A percentile compares a stretch with the other conserved stretches of the same genome.
Conservation (phyloP, 331 rosid species). For the Stylosanthes scabra region DNA sequence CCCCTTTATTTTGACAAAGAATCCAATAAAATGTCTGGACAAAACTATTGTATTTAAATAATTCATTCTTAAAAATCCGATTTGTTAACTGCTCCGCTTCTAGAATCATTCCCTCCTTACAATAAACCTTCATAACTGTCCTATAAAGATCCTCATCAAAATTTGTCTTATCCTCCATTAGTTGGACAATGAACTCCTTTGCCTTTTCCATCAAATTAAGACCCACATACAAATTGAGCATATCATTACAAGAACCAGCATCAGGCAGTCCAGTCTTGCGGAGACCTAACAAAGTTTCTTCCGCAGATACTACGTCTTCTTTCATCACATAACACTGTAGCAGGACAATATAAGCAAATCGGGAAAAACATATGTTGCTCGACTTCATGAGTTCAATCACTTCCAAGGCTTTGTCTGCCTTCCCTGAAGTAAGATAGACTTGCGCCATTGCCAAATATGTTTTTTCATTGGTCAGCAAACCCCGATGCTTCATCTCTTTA, state of each 20-base stretch:
- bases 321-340: constrained; percentile 86
- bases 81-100: constrained; percentile 70
- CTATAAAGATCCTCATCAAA: constrained; percentile 79
- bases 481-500: constrained; percentile 68
- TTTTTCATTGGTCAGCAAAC: constrained; percentile 81
- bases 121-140: constrained; percentile 69
- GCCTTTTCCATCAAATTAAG: constrained; percentile 67
- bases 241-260: constrained; percentile 82
- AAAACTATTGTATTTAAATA: constrained; percentile 50
- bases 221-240: constrained; percentile 71
- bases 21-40: constrained; percentile 58
- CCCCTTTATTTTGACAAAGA: constrained; percentile 49
- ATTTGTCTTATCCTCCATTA: constrained; percentile 53
- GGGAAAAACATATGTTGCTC: constrained; percentile 67
- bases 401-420: constrained; percentile 68
- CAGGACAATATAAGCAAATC: constrained; percentile 84
- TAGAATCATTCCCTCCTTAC: constrained; percentile 75
- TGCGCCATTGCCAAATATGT: constrained; percentile 95
- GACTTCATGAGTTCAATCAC: constrained; percentile 79
- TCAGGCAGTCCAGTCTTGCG: constrained; percentile 85
- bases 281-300: constrained; percentile 70
- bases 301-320: constrained; percentile 75
- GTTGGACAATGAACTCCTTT: constrained; percentile 63
- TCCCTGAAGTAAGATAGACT: constrained; percentile 82
- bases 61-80: constrained; percentile 51